A percentile compares a stretch with the other conserved stretches of the same genome.
phyloP scores from a whole-genome alignment of 106 monocot genomes.

The Allium cepa region DNA sequence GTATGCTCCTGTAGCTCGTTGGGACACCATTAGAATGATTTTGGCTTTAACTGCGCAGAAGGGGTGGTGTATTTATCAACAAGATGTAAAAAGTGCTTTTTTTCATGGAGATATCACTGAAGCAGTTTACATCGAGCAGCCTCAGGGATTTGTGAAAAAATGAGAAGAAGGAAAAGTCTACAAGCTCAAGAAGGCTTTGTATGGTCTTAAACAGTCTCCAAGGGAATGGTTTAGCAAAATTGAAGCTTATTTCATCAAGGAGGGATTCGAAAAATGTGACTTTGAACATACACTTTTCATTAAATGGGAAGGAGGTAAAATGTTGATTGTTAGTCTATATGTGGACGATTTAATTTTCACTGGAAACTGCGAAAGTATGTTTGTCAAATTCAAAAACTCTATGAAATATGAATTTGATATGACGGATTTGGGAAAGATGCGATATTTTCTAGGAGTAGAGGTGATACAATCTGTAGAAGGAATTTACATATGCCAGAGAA shows the following conservation, averaged over 20 bases:
- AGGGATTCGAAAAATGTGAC: not conserved
- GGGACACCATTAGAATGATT: not conserved
- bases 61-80: conserved; percentile 3
- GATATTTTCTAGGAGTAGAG: conserved; percentile 2
- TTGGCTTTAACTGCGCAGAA: not conserved
- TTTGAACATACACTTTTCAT: not conserved
- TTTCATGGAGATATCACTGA: not conserved
- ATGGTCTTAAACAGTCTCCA: not conserved
- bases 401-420: not conserved
- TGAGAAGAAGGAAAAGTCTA: not conserved
- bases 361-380: conserved; percentile 4
- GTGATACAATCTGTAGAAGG: not conserved
- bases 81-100: not conserved
- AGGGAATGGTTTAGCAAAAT: not conserved
- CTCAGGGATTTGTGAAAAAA: not conserved
- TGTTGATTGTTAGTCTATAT: conserved; percentile 8
- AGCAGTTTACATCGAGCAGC: not conserved
- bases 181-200: not conserved
- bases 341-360: conserved; percentile 13
- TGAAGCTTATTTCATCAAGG: not conserved
- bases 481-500: conserved; percentile 10
- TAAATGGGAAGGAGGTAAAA: not conserved
- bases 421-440: conserved; percentile 1
- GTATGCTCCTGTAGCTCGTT: not conserved
- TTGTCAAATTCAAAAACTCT: conserved; percentile 1